Percentiles rank a stretch among this genome's conserved stretches.
Evolutionary conservation across 345 rosid genomes (phyloP).

Genomic region (Jatropha curcas): DNA sequence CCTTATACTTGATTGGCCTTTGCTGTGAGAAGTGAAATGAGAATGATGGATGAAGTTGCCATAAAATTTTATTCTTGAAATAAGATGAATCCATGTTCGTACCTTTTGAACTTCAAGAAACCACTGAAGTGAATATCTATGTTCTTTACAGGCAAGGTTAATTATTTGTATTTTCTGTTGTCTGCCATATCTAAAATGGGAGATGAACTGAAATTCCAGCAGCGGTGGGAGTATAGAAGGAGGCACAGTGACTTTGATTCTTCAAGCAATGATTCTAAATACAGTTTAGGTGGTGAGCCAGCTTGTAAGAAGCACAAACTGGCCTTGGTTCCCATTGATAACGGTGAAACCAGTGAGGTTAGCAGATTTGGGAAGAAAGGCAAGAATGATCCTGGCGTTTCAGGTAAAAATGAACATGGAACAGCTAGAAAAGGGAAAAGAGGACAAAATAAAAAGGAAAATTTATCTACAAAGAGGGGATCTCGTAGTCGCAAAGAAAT

Average conservation of each 20-base stretch:
- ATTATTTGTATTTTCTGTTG: slow-evolving; percentile 13
- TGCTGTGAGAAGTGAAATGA: not conserved
- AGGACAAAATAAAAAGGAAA: slow-evolving; percentile 16
- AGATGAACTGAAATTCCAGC: slow-evolving; percentile 42
- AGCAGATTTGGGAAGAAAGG: slow-evolving; percentile 27
- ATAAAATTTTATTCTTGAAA: slow-evolving; percentile 6
- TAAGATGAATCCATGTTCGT: not conserved
- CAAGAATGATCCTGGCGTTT: slow-evolving; percentile 16
- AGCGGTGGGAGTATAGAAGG: slow-evolving; percentile 55
- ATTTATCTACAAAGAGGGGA: slow-evolving; percentile 24
- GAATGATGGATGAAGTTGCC: not conserved
- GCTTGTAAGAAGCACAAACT: slow-evolving; percentile 33
- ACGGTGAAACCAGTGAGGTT: slow-evolving; percentile 31
- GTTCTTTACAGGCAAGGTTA: not conserved
- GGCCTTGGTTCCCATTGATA: slow-evolving; percentile 24
- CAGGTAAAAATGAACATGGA: slow-evolving; percentile 14
- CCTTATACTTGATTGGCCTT: not conserved
- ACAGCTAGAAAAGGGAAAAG: slow-evolving; percentile 30
- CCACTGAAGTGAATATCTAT: not conserved
- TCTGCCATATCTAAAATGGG: slow-evolving; percentile 22
- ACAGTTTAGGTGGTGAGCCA: slow-evolving; percentile 26
- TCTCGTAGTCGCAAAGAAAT: slow-evolving; percentile 4
- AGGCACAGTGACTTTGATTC: slow-evolving; percentile 40
- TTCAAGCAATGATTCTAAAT: slow-evolving; percentile 43
- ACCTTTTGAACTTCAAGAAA: not conserved